These are phyloP conservation scores for Hypoxylon lenormandii DNA, from an alignment of 495 filamentous ascomycete species.

Conservation along the genomic window DNA sequence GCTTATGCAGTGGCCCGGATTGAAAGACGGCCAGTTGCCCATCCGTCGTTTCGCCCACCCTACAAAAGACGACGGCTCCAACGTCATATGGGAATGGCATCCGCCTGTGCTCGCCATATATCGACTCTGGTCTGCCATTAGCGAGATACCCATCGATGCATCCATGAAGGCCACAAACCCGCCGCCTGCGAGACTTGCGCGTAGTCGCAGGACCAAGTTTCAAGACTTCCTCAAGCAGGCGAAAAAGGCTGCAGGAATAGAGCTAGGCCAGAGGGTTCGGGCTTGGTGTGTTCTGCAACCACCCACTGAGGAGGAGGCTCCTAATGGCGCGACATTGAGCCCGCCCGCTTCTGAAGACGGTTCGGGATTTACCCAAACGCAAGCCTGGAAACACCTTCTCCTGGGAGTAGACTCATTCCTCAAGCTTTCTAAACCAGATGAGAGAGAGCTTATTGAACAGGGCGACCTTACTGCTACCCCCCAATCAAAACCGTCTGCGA, in stretches of 20 bases:
- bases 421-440: slow-evolving; percentile 71
- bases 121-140: slow-evolving; percentile 73
- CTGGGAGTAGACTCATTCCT: slow-evolving; percentile 79
- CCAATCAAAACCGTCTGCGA: slow-evolving; percentile 65
- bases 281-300: slow-evolving; percentile 75
- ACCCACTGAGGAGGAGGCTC: slow-evolving; percentile 18
- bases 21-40: slow-evolving; percentile 74
- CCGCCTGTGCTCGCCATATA: slow-evolving; percentile 89
- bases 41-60: slow-evolving; percentile 81
- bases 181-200: slow-evolving; percentile 70
- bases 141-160: slow-evolving; percentile 67
- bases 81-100: slow-evolving; percentile 83
- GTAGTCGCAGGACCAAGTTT: slow-evolving; percentile 74
- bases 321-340: slow-evolving; percentile 20
- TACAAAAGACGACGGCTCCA: slow-evolving; percentile 70
- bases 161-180: slow-evolving; percentile 68
- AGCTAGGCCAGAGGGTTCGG: slow-evolving; percentile 76
- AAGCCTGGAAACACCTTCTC: slow-evolving; percentile 73
- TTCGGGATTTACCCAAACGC: slow-evolving; percentile 39
- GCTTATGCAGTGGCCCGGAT: slow-evolving; percentile 82
- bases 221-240: slow-evolving; percentile 78
- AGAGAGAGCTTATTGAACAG: slow-evolving; percentile 75
- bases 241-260: slow-evolving; percentile 73
- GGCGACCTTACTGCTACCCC: slow-evolving; percentile 83
- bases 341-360: slow-evolving; percentile 45